phyloP scores from a whole-genome alignment of 2,329 filamentous ascomycete genomes.

The Penicillium paneum region DNA sequence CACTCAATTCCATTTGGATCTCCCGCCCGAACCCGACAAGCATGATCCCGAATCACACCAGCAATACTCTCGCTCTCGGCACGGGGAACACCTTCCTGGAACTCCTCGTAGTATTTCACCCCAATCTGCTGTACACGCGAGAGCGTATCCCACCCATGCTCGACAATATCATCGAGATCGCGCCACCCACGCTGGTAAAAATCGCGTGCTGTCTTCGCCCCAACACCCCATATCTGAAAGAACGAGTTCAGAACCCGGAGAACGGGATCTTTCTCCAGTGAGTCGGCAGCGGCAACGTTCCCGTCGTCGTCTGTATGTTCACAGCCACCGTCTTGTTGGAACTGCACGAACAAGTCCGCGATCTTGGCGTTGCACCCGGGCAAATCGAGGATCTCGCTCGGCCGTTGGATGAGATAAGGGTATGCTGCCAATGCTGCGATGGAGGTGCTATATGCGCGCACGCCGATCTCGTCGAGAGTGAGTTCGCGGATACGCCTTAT shows the following conservation, averaged over 20 bases:
- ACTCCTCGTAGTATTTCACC: slow-evolving; percentile 88
- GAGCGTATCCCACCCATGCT: slow-evolving; percentile 72
- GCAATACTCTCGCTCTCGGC: slow-evolving; percentile 70
- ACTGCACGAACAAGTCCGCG: slow-evolving; percentile 73
- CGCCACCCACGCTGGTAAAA: slow-evolving; percentile 74
- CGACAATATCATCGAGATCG: slow-evolving; percentile 80
- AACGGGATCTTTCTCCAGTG: slow-evolving; percentile 62
- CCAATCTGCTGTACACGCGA: slow-evolving; percentile 87
- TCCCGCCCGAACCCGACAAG: slow-evolving; percentile 58
- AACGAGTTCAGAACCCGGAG: slow-evolving; percentile 67
- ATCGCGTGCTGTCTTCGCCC: slow-evolving; percentile 71
- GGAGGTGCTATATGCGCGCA: slow-evolving; percentile 80
- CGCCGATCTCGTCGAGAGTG: slow-evolving; percentile 71
- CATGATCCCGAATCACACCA: slow-evolving; percentile 61
- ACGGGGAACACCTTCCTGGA: slow-evolving; percentile 68
- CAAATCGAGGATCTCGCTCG: slow-evolving; percentile 51
- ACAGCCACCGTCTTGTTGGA: slow-evolving; percentile 47
- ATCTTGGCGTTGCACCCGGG: slow-evolving; percentile 82
- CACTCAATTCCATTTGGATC: slow-evolving; percentile 52
- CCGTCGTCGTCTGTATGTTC: slow-evolving; percentile 46
- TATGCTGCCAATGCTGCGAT: slow-evolving; percentile 84
- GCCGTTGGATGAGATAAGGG: slow-evolving; percentile 54
- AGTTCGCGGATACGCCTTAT: slow-evolving; percentile 70
- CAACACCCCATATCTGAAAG: slow-evolving; percentile 90
- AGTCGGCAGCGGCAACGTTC: slow-evolving; percentile 60